Evolutionary conservation across 192 early-diverging fungal species (phyloP).

Genomic region (Gonapodya prolifera): DNA sequence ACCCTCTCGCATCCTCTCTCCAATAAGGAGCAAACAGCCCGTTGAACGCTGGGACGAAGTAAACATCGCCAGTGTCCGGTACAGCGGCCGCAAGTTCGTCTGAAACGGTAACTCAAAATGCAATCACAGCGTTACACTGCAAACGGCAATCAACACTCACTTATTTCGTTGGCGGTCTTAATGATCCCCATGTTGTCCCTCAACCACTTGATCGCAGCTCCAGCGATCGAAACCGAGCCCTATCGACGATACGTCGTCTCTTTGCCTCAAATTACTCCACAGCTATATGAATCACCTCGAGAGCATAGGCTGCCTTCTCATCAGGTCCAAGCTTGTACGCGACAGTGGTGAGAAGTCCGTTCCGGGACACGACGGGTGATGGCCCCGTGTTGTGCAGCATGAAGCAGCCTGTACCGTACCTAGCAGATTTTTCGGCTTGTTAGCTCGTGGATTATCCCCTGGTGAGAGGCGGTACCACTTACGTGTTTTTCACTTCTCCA

Average conservation of each 20-base stretch:
- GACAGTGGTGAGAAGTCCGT: constrained; percentile 80
- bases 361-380: constrained; percentile 57
- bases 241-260: constrained; percentile 5
- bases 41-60: constrained; percentile 90
- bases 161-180: constrained; percentile 56
- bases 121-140: background rate
- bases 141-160: constrained; percentile 5
- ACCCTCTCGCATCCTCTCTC: constrained; percentile 75
- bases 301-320: constrained; percentile 59
- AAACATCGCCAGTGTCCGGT: constrained; percentile 70
- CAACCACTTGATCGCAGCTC: constrained; percentile 82
- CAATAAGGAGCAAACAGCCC: constrained; percentile 93
- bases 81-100: constrained; percentile 50
- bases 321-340: constrained; percentile 72
- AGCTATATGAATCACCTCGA: constrained; percentile 34
- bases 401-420: constrained; percentile 90
- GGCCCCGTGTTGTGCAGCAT: constrained; percentile 88
- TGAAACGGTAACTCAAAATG: background rate
- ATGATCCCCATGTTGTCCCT: constrained; percentile 79
- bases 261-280: background rate
- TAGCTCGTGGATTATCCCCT: background rate
- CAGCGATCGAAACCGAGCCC: constrained; percentile 83
- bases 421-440: background rate
- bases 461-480: background rate
- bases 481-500: constrained; percentile 85